These are phyloP conservation scores for Amanita rimosa DNA, from an alignment of 768 basidiomycete species.

Conservation along the genomic window DNA sequence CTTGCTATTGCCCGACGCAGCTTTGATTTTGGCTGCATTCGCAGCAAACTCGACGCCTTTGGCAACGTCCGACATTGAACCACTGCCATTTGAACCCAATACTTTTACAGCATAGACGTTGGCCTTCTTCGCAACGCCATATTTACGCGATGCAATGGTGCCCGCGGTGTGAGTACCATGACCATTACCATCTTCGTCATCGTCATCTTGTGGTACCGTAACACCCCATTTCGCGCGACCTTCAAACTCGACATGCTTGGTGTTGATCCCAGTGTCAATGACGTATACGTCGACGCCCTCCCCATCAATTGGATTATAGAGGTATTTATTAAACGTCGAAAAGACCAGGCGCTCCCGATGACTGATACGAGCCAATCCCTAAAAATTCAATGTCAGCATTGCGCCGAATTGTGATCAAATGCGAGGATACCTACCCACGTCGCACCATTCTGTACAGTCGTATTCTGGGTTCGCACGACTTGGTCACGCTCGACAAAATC, in stretches of 20 bases:
- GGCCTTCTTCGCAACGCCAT: slow-evolving; percentile 94
- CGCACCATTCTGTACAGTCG: slow-evolving; percentile 57
- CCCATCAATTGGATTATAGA: slow-evolving; percentile 62
- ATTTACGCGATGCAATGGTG: slow-evolving; percentile 87
- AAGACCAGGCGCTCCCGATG: slow-evolving; percentile 72
- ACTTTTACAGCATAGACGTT: slow-evolving; percentile 88
- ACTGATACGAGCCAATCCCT: slow-evolving; percentile 95
- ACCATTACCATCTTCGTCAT: slow-evolving; percentile 88
- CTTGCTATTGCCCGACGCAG: slow-evolving; percentile 60
- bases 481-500: slow-evolving; percentile 91
- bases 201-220: slow-evolving; percentile 78
- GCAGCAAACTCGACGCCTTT: slow-evolving; percentile 80
- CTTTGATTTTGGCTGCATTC: slow-evolving; percentile 37
- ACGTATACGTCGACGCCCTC: slow-evolving; percentile 90
- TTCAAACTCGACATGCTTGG: slow-evolving; percentile 75
- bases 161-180: slow-evolving; percentile 95
- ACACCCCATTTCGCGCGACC: slow-evolving; percentile 90
- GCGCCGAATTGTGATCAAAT: background rate
- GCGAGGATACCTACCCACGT: slow-evolving; percentile 62
- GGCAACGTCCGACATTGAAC: slow-evolving; percentile 91
- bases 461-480: slow-evolving; percentile 55
- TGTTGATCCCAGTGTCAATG: slow-evolving; percentile 85
- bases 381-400: slow-evolving; percentile 11
- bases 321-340: slow-evolving; percentile 76
- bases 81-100: slow-evolving; percentile 88